Evolutionary conservation across 345 rosid genomes (phyloP).

Genomic region (Streptanthus diversifolius): DNA sequence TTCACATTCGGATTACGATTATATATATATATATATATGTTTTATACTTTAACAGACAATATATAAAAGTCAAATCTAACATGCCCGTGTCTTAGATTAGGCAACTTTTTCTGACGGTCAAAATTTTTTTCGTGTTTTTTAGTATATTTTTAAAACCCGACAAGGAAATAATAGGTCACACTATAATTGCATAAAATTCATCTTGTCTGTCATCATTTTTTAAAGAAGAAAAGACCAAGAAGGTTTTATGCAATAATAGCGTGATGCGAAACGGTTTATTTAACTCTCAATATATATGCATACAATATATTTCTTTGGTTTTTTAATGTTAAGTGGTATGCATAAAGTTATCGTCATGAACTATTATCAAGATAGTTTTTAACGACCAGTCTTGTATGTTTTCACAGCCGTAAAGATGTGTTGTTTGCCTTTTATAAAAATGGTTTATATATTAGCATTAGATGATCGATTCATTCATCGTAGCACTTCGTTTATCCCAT

Average conservation of each 20-base stretch:
- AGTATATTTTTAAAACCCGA: not conserved
- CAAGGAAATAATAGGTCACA: not conserved
- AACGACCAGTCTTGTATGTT: too few relatives aligned
- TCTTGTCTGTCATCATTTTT: not conserved
- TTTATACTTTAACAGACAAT: not conserved
- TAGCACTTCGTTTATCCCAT: too few relatives aligned
- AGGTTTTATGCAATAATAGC: not conserved
- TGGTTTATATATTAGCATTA: not conserved
- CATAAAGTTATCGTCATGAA: not conserved
- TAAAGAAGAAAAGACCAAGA: not conserved
- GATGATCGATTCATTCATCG: not conserved
- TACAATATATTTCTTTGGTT: not conserved
- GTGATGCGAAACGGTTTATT: not conserved
- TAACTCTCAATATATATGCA: not conserved
- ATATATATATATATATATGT: not conserved
- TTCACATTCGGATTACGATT: slow-evolving; percentile 10
- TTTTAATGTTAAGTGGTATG: not conserved
- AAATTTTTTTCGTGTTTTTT: not conserved
- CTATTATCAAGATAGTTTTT: not conserved
- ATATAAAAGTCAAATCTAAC: slow-evolving; percentile 12
- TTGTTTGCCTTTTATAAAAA: not conserved
- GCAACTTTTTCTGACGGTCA: slow-evolving; percentile 4
- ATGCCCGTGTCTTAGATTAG: not conserved
- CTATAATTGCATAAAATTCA: slow-evolving; percentile 6
- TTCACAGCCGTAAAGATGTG: not conserved